phyloP scores from a whole-genome alignment of 2,329 filamentous ascomycete genomes.

The Chaetothyriales sp. region DNA sequence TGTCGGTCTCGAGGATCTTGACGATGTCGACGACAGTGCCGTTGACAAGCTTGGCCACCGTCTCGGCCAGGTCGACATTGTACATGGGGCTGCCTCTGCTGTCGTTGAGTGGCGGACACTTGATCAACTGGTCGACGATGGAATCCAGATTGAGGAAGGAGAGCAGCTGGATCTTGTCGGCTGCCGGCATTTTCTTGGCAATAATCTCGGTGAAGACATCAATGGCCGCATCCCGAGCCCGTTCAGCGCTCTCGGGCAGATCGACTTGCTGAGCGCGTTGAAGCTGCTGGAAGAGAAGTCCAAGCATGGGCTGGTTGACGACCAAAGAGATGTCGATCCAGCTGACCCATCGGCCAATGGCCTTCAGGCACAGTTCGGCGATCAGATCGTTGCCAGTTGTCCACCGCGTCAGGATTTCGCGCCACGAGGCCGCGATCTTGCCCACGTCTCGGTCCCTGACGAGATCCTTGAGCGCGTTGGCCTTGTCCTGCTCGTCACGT shows the following conservation, averaged over 20 bases:
- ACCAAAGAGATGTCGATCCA: constrained; percentile 96
- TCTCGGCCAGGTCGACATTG: constrained; percentile 89
- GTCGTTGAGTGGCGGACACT: constrained; percentile 66
- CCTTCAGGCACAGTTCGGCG: constrained; percentile 75
- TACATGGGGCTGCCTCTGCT: constrained; percentile 71
- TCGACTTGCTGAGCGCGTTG: constrained; percentile 53
- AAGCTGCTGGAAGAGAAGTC: constrained; percentile 71
- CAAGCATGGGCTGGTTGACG: constrained; percentile 78
- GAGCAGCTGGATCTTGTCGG: constrained; percentile 90
- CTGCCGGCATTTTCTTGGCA: constrained; percentile 91
- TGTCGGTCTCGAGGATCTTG: constrained; percentile 62
- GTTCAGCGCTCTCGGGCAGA: constrained; percentile 58
- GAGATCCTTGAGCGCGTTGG: constrained; percentile 80
- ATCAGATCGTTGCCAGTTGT: constrained; percentile 55
- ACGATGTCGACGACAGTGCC: constrained; percentile 77
- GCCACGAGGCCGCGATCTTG: constrained; percentile 81
- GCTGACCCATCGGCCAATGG: constrained; percentile 94
- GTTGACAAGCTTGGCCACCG: constrained; percentile 90
- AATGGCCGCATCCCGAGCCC: constrained; percentile 77
- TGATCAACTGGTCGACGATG: constrained; percentile 74
- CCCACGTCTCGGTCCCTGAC: constrained; percentile 75
- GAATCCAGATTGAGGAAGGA: constrained; percentile 74
- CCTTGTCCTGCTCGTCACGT: constrained; percentile 65
- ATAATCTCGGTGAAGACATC: constrained; percentile 93
- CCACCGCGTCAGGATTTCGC: constrained; percentile 74